phyloP scores from a whole-genome alignment of 306 rosid genomes.

The Corylus heterophylla region DNA sequence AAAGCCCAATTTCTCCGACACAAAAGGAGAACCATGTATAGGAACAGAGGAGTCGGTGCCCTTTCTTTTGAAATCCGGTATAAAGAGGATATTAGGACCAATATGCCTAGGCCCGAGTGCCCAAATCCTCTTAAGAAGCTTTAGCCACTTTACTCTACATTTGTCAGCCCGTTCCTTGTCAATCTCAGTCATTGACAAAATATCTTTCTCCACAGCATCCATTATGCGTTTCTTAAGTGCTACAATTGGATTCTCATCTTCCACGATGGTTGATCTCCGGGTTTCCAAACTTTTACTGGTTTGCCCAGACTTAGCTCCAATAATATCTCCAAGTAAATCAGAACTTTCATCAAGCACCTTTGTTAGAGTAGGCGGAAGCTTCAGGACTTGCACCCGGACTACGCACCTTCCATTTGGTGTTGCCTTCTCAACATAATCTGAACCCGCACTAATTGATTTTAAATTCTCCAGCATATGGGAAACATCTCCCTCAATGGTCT shows the following conservation, averaged over 20 bases:
- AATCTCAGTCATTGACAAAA: conserved; percentile 47
- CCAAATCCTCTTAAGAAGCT: conserved; percentile 79
- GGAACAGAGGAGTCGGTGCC: conserved; percentile 46
- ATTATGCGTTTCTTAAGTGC: conserved; percentile 55
- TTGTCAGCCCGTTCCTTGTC: conserved; percentile 62
- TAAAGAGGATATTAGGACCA: conserved; percentile 74
- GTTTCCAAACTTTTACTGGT: conserved; percentile 45
- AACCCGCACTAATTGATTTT: conserved; percentile 46
- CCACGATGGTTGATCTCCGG: conserved; percentile 37
- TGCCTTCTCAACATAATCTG: conserved; percentile 66
- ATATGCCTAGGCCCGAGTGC: conserved; percentile 80
- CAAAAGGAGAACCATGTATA: conserved; percentile 47
- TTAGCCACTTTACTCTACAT: conserved; percentile 61
- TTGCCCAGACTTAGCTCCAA: conserved; percentile 58
- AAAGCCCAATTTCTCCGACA: conserved; percentile 67
- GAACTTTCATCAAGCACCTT: conserved; percentile 80
- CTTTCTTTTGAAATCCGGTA: conserved; percentile 57
- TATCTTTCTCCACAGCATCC: conserved; percentile 65
- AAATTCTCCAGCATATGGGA: conserved; percentile 55
- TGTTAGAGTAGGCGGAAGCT: conserved; percentile 67
- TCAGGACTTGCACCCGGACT: conserved; percentile 72
- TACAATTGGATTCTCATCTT: conserved; percentile 53
- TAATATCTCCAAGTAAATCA: conserved; percentile 55
- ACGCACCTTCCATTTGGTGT: conserved; percentile 78
- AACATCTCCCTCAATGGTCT: conserved; percentile 75